Conservation (phyloP, 148 eudicot genomes). For the Amaranthus hypochondriacus region DNA sequence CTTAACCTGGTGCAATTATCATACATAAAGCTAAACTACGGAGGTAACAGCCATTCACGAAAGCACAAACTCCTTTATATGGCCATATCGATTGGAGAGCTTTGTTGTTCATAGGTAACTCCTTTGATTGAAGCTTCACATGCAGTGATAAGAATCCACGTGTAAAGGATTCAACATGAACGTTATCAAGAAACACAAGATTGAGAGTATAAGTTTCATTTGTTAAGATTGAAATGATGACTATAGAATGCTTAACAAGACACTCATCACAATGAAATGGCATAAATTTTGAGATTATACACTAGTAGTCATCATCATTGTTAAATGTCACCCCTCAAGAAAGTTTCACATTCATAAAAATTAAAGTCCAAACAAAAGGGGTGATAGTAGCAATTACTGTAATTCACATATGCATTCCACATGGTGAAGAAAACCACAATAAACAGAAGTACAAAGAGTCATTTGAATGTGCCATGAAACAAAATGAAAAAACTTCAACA, state of each 20-base stretch:
- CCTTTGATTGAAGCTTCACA: background rate
- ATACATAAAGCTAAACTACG: background rate
- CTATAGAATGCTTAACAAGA: background rate
- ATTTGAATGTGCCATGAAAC: background rate
- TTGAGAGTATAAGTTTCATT: background rate
- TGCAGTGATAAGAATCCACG: background rate
- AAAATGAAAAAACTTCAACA: background rate
- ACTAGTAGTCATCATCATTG: background rate
- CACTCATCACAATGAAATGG: background rate
- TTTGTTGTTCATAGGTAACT: background rate
- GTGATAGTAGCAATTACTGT: background rate
- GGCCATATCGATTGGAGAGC: background rate
- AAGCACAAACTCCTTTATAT: background rate
- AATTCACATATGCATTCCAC: background rate
- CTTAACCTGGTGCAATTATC: background rate
- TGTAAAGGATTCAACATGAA: background rate
- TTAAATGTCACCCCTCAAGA: background rate
- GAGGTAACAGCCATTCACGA: background rate
- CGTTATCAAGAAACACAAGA: background rate
- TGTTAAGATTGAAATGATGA: background rate
- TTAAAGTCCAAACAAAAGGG: background rate
- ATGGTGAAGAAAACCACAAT: background rate
- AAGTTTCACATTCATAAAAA: background rate
- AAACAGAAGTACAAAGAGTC: background rate
- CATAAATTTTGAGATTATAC: background rate